Base-by-base conservation (phyloP, 371 early-diverging fungal species). In the Saksenaea vasiformis region DNA sequence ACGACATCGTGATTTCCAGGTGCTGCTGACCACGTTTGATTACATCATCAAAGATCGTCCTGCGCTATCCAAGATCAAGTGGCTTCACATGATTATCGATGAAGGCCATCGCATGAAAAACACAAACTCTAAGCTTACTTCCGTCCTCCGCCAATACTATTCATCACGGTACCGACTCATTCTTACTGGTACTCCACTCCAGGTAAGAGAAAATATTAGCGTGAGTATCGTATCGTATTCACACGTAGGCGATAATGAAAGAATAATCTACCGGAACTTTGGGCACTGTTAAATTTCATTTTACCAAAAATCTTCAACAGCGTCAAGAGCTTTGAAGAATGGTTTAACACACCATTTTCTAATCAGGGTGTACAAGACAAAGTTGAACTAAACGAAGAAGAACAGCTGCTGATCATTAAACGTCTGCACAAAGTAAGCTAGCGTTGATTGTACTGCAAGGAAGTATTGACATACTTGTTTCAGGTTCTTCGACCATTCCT, bases 101-200 rank as follows among this genome's bases (percentile, higher is more conserved):
- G 99, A 99, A 80, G 99, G 99, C 31, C 99, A 99, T 73, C 92
- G 99, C 71, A 92, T 99, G 90, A 99, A 99, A 82, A 99, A 99
- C 72, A 79, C 90, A 54, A 84, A 94, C 43, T 93, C 95, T 14
- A 97, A 96, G 72, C 84, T 98, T 55, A 89, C 95, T 15, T 68
- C 76, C 15, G 92, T 91, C 22, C 76, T 99, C 61, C 91, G 91
- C 51, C 91, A 92, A 66, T 88, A 86, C 73, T 95, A 99, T 73
- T 80, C 83, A 27, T 88, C 92, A 7, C 86, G 95, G 38, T 98
- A 98, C 74, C 91, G 99, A 28, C 84, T 99, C 27, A 95, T 99
- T 70, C 80, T 99, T 62, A 99, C 99, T 0, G 99, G 99, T 58
- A 99, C 99, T 1, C 99, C 99, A 0, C 79, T 99, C 43, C 99